Evolutionary conservation across 1,284 basidiomycete species (phyloP).

Genomic region (Veloboletus limbatus): DNA sequence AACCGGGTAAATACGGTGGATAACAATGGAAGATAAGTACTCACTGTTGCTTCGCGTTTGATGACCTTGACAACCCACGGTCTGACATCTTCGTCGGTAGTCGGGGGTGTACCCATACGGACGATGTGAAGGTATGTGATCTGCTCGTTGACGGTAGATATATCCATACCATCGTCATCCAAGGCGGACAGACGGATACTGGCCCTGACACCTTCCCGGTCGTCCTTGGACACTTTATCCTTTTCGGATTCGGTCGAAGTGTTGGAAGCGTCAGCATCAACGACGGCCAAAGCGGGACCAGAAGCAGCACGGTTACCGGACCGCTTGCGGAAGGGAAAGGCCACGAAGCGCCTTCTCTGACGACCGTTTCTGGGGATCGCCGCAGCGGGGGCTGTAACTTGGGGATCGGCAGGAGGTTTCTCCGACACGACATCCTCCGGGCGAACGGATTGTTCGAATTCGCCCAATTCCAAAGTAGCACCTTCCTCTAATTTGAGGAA

Average conservation of each 20-base stretch:
- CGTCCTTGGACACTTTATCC: constrained; percentile 40
- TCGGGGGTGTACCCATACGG: constrained; percentile 53
- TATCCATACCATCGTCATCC: constrained; percentile 63
- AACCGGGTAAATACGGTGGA: constrained; percentile 8
- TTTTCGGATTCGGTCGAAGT: constrained; percentile 36
- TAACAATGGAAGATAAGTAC: constrained; percentile 17
- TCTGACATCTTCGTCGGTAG: constrained; percentile 42
- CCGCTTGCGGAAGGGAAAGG: constrained; percentile 61
- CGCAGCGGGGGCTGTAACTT: constrained; percentile 17
- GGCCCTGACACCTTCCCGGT: constrained; percentile 68
- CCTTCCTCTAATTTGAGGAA: constrained; percentile 70
- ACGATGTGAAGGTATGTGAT: constrained; percentile 82
- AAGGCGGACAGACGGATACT: constrained; percentile 75
- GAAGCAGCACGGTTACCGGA: constrained; percentile 48
- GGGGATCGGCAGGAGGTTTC: constrained; percentile 14
- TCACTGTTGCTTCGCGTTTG: constrained; percentile 78
- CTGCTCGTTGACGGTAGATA: constrained; percentile 76
- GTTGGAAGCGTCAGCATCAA: constrained; percentile 51
- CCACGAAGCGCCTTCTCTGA: constrained; percentile 54
- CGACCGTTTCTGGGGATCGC: constrained; percentile 18
- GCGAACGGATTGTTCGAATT: constrained; percentile 45
- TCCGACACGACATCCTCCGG: constrained; percentile 16
- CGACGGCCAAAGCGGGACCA: constrained; percentile 73
- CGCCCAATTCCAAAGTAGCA: constrained; percentile 67
- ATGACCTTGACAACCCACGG: constrained; percentile 89